Conservation (phyloP, 2,329 filamentous ascomycete species). For the Alternaria sp. region DNA sequence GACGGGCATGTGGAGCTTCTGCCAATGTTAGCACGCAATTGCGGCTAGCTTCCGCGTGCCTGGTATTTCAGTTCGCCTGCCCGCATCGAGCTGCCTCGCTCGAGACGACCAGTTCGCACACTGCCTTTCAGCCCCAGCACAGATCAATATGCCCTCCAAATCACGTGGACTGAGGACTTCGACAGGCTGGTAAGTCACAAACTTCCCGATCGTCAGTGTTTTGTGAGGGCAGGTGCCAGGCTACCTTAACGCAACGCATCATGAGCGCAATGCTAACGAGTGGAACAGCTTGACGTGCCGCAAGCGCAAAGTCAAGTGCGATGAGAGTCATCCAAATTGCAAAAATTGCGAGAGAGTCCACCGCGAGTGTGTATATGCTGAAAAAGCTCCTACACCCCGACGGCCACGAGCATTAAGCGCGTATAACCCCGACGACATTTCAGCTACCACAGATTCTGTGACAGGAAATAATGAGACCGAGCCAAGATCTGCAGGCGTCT, state of each 20-base stretch:
- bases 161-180: conserved; percentile 55
- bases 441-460: conserved; percentile 1
- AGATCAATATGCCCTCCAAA: conserved; percentile 48
- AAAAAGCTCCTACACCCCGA: conserved; percentile 14
- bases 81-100: conserved; percentile 8
- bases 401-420: conserved; percentile 21
- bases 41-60: conserved; percentile 11
- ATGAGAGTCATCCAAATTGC: conserved; percentile 56
- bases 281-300: conserved; percentile 54
- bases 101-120: conserved; percentile 13
- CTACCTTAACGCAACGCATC: neutral
- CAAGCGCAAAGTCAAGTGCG: conserved; percentile 60
- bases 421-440: conserved; percentile 16
- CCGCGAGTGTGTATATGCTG: conserved; percentile 52
- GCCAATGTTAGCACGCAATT: conserved; percentile 10
- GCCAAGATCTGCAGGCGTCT: conserved; percentile 1
- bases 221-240: neutral
- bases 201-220: neutral
- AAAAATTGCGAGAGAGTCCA: conserved; percentile 54
- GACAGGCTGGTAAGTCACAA: conserved; percentile 52
- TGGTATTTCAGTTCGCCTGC: conserved; percentile 10
- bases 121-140: conserved; percentile 7
- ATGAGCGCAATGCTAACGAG: conserved; percentile 11
- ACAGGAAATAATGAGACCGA: conserved; percentile 8
- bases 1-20: neutral